Evolutionary conservation across 495 filamentous ascomycete species (phyloP), one percentile per base, ranked within the genome.

Genomic region (Aspergillus sclerotioniger): DNA sequence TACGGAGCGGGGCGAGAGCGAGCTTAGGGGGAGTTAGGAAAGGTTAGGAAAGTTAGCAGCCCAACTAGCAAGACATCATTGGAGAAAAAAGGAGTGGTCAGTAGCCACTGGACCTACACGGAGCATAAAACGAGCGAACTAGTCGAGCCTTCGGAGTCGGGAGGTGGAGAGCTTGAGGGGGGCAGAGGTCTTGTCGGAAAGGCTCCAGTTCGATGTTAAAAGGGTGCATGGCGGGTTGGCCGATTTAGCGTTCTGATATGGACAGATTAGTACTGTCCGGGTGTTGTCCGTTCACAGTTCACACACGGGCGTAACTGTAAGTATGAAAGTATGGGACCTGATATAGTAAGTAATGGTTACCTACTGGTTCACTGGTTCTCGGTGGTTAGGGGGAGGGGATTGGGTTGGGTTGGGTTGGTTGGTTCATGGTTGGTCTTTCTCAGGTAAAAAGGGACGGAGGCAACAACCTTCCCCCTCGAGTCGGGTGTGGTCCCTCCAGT

Each of bases 131-230:
- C 46, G 39, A 48, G 45, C 46, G 43, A 51, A 51, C 58, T 60
- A 52, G 62, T 64, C 62, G 53, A 64, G 56, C 49, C 58, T 25
- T 64, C 62, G 62, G 62, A 64, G 58, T 61, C 62, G 62, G 62
- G 59, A 64, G 62, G 62, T 64, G 62, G 53, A 54, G 62, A 64
- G 62, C 62, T 61, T 61, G 35, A 52, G 47, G 49, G 48, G 44
- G 49, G 39, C 25, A 53, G 49, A 6, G 15, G 17, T 10, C 44
- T 45, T 49, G 41, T 20, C 51, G 51, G 51, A 53, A 41, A 21
- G 51, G 35, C 33, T 39, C 32, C 41, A 53, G 51, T 21, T 25
- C 16, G 33, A 53, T 41, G 37, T 41, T 41, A 41, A 56, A 47
- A 47, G 54, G 35, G 33, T 46, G 43, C 35, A 45, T 48, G 54